phyloP scores from a whole-genome alignment of 129 eudicot species.

The Pittosporum tobira region DNA sequence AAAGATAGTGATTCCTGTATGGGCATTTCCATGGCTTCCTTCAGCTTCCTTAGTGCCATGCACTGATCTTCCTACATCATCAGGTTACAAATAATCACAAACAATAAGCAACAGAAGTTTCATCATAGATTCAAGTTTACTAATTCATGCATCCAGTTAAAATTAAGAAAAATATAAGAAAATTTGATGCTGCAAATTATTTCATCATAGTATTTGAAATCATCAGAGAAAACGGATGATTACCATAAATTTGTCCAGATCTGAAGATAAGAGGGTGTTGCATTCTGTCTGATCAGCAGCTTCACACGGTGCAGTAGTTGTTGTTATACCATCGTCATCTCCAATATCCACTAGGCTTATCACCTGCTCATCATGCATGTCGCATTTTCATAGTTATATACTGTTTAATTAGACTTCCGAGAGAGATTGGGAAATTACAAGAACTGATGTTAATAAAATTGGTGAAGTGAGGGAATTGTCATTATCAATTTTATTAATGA shows the following conservation, averaged over 20 bases:
- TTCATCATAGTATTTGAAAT: too few species aligned
- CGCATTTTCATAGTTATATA: background rate
- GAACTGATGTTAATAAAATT: too few species aligned
- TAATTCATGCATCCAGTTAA: too few species aligned
- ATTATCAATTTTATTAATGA: too few species aligned
- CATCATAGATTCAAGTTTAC: too few species aligned
- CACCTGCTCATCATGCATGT: background rate
- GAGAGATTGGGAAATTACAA: too few species aligned
- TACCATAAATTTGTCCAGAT: constrained; percentile 4
- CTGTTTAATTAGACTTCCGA: too few species aligned
- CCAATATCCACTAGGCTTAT: background rate
- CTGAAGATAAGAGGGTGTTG: background rate
- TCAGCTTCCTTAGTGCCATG: constrained; percentile 14
- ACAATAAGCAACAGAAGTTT: too few species aligned
- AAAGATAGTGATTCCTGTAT: constrained; percentile 13
- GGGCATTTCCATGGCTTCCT: constrained; percentile 20
- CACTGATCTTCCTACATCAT: constrained; percentile 17
- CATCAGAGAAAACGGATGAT: background rate
- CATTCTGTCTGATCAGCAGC: background rate
- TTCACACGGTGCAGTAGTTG: background rate
- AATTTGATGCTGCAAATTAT: too few species aligned
- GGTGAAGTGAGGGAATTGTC: too few species aligned
- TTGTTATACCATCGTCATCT: background rate
- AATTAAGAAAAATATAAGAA: too few species aligned
- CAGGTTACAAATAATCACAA: too few species aligned